Percentiles rank a stretch among this genome's conserved stretches.
Conservation (phyloP, 2,329 filamentous ascomycete species). For the Colletotrichum zoysiae region DNA sequence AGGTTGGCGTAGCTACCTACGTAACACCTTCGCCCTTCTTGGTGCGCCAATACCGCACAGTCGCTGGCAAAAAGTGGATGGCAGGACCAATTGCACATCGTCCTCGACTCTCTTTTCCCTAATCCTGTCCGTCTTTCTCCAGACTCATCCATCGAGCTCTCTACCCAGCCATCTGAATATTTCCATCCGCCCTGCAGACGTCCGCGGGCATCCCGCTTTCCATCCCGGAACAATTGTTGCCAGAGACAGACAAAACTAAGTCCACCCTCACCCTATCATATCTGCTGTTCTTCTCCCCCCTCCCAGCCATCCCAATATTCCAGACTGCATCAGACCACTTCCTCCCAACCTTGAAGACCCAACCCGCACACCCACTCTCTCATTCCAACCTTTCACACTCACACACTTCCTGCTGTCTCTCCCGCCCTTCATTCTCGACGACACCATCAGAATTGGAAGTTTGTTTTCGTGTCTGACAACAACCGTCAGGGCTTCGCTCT, state of each 20-base stretch:
- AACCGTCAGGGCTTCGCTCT: slow-evolving; percentile 20
- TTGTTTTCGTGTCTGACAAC: slow-evolving; percentile 39
- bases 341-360: slow-evolving; percentile 33
- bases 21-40: slow-evolving; percentile 30
- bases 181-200: slow-evolving; percentile 38
- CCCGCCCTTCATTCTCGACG: slow-evolving; percentile 18
- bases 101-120: slow-evolving; percentile 3
- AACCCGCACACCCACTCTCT: slow-evolving; percentile 20
- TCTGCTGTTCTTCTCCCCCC: slow-evolving; percentile 14
- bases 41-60: slow-evolving; percentile 12
- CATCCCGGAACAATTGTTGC: slow-evolving; percentile 23
- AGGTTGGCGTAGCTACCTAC: slow-evolving; percentile 43
- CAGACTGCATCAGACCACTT: slow-evolving; percentile 25
- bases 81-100: slow-evolving; percentile 41
- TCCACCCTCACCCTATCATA: slow-evolving; percentile 31
- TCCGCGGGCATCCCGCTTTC: slow-evolving; percentile 29
- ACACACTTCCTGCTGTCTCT: slow-evolving; percentile 19
- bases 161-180: slow-evolving; percentile 45
- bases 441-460: slow-evolving; percentile 33
- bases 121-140: slow-evolving; percentile 20
- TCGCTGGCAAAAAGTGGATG: slow-evolving; percentile 39
- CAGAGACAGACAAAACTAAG: slow-evolving; percentile 44
- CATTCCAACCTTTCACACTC: slow-evolving; percentile 20
- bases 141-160: slow-evolving; percentile 35
- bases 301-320: slow-evolving; percentile 42